Evolutionary conservation across 2,329 filamentous ascomycete species (phyloP), one percentile per base, ranked within the genome.

Genomic region (Alternaria consortialis): DNA sequence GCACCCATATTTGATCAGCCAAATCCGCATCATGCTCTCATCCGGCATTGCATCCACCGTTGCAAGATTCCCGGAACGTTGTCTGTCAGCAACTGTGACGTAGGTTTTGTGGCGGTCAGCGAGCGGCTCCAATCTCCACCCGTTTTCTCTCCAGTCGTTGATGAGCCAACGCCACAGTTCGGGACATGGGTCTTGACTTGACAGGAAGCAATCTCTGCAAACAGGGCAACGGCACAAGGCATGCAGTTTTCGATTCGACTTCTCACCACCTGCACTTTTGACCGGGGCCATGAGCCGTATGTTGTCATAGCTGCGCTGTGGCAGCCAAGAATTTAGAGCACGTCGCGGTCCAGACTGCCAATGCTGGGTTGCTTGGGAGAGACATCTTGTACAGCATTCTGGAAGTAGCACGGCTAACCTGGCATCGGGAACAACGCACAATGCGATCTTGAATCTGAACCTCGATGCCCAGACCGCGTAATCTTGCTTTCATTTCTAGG

Each of bases 131-230:
- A 43, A 13, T 36, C 12, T 29, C 42, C 42, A 29, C 36, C 5
- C 25, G 44, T 20, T 50, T 20, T 20, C 32, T 12, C 20, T n/a
- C 47, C 40, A 8, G 37, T 47, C 25, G 44, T 20, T 50, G 57
- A 52, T 37, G 52, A 51, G 23, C 44, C 39, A 39, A 60, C 57
- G 57, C 57, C 57, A 60, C 57, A 60, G 52, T 23, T 46, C 46
- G 13, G 34, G 27, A 37, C 52, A 55, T 43, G 57, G 44, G 37
- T 56, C 27, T 37, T 36, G 29, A 25, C 37, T 37, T 36, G 29
- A 40, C 31, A 32, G 32, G 23, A 56, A 15, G 43, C 15, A 56
- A 40, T 52, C 25, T 43, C 44, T 27, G 39, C 42, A 56, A 61
- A 53, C 58, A 61, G 12, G 58, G 53, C 42, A 58, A 40, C 43